phyloP scores from a whole-genome alignment of 108 stramenopile genomes.

The Conticribra weissflogii region DNA sequence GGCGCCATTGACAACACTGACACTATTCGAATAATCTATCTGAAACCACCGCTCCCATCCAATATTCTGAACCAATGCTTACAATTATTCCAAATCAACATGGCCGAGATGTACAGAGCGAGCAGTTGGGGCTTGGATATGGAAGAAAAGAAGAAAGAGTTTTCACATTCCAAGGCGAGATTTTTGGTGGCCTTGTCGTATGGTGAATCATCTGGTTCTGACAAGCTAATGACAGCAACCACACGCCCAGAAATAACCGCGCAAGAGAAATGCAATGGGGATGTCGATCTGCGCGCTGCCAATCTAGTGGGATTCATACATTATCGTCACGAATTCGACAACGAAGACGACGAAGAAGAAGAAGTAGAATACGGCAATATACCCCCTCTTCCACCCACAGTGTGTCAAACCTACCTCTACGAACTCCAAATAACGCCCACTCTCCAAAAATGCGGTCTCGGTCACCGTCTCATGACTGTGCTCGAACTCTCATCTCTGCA shows the following conservation, averaged over 20 bases:
- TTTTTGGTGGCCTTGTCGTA: conserved; percentile 54
- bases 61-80: conserved; percentile 41
- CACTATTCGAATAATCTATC: background rate
- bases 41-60: conserved; percentile 21
- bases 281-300: background rate
- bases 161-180: conserved; percentile 65
- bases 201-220: background rate
- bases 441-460: conserved; percentile 65
- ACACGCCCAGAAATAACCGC: no score
- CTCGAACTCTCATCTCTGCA: conserved; percentile 54
- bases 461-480: conserved; percentile 64
- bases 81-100: conserved; percentile 69
- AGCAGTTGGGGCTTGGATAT: conserved; percentile 83
- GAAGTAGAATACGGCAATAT: conserved; percentile 40
- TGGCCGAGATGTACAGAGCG: conserved; percentile 68
- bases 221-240: background rate
- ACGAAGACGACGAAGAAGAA: conserved; percentile 56
- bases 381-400: background rate
- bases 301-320: conserved; percentile 65
- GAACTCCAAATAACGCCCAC: conserved; percentile 71
- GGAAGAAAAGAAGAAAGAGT: conserved; percentile 64
- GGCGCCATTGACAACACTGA: background rate
- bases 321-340: conserved; percentile 84
- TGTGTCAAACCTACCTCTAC: conserved; percentile 57
- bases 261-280: background rate